Evolutionary conservation across 2,329 filamentous ascomycete species (phyloP), one percentile per base, ranked within the genome.

Genomic region (Ilyonectria robusta): DNA sequence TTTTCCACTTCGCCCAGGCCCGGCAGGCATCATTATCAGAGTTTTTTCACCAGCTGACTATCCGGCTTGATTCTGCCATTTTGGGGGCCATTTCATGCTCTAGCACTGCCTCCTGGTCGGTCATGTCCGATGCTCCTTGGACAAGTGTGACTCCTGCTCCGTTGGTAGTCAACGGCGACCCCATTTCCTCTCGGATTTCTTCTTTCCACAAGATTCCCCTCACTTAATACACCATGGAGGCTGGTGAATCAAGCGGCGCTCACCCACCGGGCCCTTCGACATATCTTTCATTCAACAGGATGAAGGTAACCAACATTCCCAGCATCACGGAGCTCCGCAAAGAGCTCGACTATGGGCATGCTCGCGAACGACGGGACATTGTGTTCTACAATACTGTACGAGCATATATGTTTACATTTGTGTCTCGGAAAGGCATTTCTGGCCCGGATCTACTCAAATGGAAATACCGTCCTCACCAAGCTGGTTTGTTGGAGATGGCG

Each of bases 401-500:
- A 19, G 21, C 26, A 13, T 67, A 71, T 9, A 40, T 66, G 2
- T 44, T 19, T 2, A 23, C 8, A 1, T 74, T 74, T 33, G 55
- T 47, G 13, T 70, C 72, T 6, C 54, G 31, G 0, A 47, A 60
- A 3, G 50, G 33, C 0, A 15, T 69, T 0, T 67, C 33, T 0
- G 72, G 59, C 15, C 23, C 53, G 1, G 64, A 56, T 8, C 54
- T 73, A 13, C 53, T 64, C 2, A 58, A 44, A 47, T 74, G 72
- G 72, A 68, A 26, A 31, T 33, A n/a, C 0, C 42, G 47, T 23
- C 9, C 19, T 8, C 72, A 74, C 10, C 70, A 73, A 6, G 58
- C 46, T 37, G 72, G 69, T 2, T 59, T 74, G 19, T 26, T 62
- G n/a, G 70, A 74, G 15, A 53, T 74, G 44, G 63, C 69, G 2